A percentile compares a stretch with the other conserved stretches of the same genome.
Conservation (phyloP, 2,329 filamentous ascomycete genomes). For the Fusarium aywerte region DNA sequence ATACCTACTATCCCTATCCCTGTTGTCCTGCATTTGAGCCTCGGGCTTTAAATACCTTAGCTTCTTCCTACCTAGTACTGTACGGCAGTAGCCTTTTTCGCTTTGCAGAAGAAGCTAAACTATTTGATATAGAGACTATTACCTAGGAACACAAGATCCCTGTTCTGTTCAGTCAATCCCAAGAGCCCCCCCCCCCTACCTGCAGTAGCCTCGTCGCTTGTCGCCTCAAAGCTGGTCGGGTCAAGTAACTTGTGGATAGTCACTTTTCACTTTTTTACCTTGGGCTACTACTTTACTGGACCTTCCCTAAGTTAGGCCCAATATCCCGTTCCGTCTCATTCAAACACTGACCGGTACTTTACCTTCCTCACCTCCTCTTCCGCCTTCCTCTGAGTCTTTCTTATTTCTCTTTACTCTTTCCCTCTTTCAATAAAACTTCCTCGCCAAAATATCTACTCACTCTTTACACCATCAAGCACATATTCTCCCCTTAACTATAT, state of each 20-base stretch:
- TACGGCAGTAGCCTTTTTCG: constrained; percentile 17
- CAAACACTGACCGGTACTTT: constrained; percentile 5
- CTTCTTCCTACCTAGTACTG: constrained; percentile 18
- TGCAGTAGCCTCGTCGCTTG: constrained; percentile 21
- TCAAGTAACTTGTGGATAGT: constrained; percentile 41
- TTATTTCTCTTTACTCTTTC: constrained; percentile 1
- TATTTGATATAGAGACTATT: background rate
- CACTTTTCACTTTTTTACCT: constrained; percentile 47
- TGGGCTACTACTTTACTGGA: constrained; percentile 20
- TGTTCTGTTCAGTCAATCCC: constrained; percentile 18
- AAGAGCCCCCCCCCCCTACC: constrained; percentile 2
- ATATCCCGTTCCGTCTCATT: constrained; percentile 10
- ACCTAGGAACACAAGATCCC: constrained; percentile 18
- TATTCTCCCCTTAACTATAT: constrained; percentile 1
- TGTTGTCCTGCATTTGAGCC: constrained; percentile 16
- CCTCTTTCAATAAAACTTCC: constrained; percentile 16
- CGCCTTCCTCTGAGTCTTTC: background rate
- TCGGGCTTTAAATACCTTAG: constrained; percentile 27
- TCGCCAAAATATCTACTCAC: background rate
- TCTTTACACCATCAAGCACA: background rate
- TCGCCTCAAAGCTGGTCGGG: constrained; percentile 32
- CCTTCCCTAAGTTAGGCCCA: constrained; percentile 1
- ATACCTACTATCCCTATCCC: background rate
- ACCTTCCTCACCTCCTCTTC: background rate
- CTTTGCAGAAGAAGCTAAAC: constrained; percentile 24